Conservation (phyloP, 2,329 filamentous ascomycete species). For the Pyricularia grisea region DNA sequence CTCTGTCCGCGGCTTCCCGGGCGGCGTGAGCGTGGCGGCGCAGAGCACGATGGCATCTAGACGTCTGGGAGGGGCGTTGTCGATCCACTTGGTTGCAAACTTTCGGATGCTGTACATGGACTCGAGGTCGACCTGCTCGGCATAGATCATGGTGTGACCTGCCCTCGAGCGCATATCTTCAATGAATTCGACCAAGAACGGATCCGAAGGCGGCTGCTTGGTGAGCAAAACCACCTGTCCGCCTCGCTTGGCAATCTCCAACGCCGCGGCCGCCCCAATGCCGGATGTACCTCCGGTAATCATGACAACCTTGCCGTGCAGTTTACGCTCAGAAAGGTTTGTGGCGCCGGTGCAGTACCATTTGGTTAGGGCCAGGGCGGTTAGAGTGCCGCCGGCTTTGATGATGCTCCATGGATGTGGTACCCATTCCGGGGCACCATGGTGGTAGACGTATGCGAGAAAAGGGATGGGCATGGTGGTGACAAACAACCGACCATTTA, state of each 20-base stretch:
- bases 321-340: conserved; percentile 68
- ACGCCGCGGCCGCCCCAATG: conserved; percentile 70
- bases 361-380: conserved; percentile 46
- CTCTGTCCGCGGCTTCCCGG: conserved; percentile 44
- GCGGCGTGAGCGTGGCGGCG: conserved; percentile 67
- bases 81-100: conserved; percentile 97
- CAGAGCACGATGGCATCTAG: conserved; percentile 89
- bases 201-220: conserved; percentile 68
- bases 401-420: conserved; percentile 31
- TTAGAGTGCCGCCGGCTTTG: conserved; percentile 26
- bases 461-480: conserved; percentile 44
- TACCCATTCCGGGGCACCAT: conserved; percentile 41
- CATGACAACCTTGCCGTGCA: conserved; percentile 91
- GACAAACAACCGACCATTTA: background rate
- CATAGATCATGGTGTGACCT: conserved; percentile 82
- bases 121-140: conserved; percentile 84
- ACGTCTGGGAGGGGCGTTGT: conserved; percentile 81
- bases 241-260: conserved; percentile 68
- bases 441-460: conserved; percentile 31
- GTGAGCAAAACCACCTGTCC: conserved; percentile 89
- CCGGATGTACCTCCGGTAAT: conserved; percentile 93
- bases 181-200: conserved; percentile 87
- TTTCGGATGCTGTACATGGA: conserved; percentile 83
- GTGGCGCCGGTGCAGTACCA: conserved; percentile 65
- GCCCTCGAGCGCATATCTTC: conserved; percentile 73